These are phyloP conservation scores for Haematococcus lacustris DNA, from an alignment of 139 green algal species.

Conservation along the genomic window DNA sequence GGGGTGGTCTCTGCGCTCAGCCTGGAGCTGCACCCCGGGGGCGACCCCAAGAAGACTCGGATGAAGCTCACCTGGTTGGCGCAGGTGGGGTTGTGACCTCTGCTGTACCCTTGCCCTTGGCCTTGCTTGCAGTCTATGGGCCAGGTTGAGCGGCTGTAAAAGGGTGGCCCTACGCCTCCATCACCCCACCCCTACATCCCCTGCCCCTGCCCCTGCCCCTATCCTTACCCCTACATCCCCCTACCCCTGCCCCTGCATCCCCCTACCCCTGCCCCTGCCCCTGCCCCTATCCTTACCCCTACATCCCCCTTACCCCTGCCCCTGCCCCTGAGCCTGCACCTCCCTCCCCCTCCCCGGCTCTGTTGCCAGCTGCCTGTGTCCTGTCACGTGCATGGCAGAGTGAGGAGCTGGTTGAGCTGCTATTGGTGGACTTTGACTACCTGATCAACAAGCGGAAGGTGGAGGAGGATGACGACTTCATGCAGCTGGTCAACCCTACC, in stretches of 20 bases:
- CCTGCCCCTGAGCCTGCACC: no score
- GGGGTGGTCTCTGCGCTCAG: constrained; percentile 36
- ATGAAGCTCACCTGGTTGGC: constrained; percentile 96
- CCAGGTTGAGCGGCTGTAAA: no score
- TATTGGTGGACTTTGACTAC: constrained; percentile 82
- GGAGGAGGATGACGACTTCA: constrained; percentile 73
- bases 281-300: no score
- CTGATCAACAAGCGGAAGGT: constrained; percentile 93
- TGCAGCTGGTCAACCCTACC: constrained; percentile 43
- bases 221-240: no score
- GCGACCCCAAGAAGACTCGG: constrained; percentile 91
- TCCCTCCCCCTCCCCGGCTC: no score
- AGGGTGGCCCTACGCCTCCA: no score
- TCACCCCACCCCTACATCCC: no score
- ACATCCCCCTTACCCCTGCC: no score
- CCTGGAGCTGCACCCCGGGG: constrained; percentile 75
- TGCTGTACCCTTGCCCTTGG: background rate
- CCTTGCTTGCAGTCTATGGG: background rate
- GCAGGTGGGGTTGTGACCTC: background rate
- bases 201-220: no score
- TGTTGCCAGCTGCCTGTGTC: no score
- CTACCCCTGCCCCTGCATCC: no score
- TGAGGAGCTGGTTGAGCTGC: constrained; percentile 33
- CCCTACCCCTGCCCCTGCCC: no score
- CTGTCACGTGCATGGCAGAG: constrained; percentile 12